A percentile compares a stretch with the other conserved stretches of the same genome.
These are phyloP conservation scores for Glaciozyma antarctica DNA, from an alignment of 768 basidiomycete species.

Conservation along the genomic window DNA sequence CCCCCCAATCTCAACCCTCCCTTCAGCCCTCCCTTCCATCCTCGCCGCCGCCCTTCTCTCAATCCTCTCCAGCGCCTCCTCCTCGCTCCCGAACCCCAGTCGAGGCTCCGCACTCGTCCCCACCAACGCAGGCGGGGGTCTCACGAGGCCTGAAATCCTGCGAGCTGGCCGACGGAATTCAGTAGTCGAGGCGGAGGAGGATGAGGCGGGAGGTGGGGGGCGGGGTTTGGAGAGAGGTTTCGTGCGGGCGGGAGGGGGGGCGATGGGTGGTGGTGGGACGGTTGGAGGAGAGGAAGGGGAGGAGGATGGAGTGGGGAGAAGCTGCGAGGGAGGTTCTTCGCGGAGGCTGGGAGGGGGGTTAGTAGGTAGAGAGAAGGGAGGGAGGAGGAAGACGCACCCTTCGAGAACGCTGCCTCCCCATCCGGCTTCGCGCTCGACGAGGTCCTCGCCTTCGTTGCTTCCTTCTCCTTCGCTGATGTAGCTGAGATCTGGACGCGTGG, in stretches of 20 bases:
- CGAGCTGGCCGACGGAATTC: not conserved
- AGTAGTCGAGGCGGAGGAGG: not conserved
- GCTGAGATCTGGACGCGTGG: conserved; percentile 9
- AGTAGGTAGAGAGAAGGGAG: too few species aligned
- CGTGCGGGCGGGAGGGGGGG: not conserved
- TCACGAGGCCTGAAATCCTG: conserved; percentile 1
- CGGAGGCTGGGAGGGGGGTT: too few species aligned
- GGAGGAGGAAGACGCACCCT: not conserved
- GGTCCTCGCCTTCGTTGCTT: not conserved
- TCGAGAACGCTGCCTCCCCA: not conserved
- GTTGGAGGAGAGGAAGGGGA: not conserved
- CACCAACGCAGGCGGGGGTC: not conserved
- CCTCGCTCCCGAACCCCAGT: not conserved
- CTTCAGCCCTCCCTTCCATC: too few species aligned
- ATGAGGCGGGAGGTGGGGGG: not conserved
- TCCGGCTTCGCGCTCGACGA: not conserved
- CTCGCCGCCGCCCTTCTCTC: not conserved
- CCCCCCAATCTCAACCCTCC: too few species aligned
- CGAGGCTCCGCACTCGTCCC: not conserved
- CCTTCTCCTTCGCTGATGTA: conserved; percentile 11
- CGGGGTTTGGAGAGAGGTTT: not conserved
- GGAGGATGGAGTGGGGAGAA: not conserved
- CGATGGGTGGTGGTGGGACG: not conserved
- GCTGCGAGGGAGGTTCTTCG: not conserved
- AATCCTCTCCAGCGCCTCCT: not conserved